A percentile compares a stretch with the other conserved stretches of the same genome.
phyloP scores from a whole-genome alignment of 805 yeast species.

The Clavispora vitiphila region DNA sequence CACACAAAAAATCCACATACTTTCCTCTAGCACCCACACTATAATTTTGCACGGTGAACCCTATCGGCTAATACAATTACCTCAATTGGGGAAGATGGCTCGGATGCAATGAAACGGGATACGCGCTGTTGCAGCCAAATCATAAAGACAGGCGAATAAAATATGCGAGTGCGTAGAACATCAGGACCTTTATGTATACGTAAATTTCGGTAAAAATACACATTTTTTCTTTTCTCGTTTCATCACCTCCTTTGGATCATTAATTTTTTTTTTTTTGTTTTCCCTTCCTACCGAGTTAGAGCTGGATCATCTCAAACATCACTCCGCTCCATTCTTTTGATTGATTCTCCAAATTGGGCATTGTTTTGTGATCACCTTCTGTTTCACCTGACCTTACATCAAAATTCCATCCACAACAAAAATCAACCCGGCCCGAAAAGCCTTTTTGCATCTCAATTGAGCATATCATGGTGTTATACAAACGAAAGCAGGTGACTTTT shows the following conservation, averaged over 20 bases:
- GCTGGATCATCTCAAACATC: not conserved
- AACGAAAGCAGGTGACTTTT: constrained; percentile 63
- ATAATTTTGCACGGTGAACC: not conserved
- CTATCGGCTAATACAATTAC: too few species aligned
- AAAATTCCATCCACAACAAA: not conserved
- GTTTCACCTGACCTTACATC: not conserved
- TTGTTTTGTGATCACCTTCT: not conserved
- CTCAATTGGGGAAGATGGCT: not conserved
- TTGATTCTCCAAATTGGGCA: not conserved
- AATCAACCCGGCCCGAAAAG: not conserved
- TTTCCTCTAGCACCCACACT: too few species aligned
- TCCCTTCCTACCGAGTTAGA: not conserved
- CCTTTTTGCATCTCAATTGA: not conserved
- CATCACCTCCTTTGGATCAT: not conserved
- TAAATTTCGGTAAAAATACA: not conserved
- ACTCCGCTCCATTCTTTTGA: not conserved
- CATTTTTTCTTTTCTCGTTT: not conserved
- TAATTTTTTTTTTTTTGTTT: not conserved
- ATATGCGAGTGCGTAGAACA: constrained; percentile 3
- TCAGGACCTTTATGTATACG: not conserved
- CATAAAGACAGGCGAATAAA: not conserved
- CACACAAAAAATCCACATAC: not conserved
- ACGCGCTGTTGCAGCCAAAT: constrained; percentile 9
- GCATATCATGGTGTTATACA: constrained; percentile 68
- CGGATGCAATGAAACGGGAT: not conserved